Evolutionary conservation across 345 rosid species (phyloP), one percentile per base, ranked within the genome.

Genomic region (Excoecaria cochinchinensis): DNA sequence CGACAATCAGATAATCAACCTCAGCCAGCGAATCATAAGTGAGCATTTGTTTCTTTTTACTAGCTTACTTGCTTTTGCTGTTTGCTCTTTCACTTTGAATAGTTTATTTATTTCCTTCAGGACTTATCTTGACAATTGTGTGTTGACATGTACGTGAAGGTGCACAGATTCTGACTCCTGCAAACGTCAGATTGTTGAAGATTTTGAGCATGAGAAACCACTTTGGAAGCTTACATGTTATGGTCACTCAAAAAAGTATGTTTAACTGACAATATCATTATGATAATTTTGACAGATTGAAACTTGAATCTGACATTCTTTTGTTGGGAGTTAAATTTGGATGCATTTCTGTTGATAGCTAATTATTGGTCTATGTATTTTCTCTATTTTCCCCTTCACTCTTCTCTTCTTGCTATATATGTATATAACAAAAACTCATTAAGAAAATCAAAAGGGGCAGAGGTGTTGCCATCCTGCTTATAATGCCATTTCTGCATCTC

Each of bases 141-240:
- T 16, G 64, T 60, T 77, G 75, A n/a, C 36, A 40, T 67, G 60
- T 67, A 24, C 82, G 8, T 65, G 70, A 76, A 94, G 97, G 64
- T 95, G 99, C 89, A 89, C 89, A 8, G 95, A 92, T 86, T 97
- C 93, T 21, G 91, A 89, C 39, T 78, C 89, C 53, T 95, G 99
- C 82, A 90, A 82, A 77, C 86, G 81, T 46, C 1, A 84, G 73
- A 90, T 92, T 76, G 75, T 57, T 56, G 94, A 95, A 61, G 99
- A 95, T 85, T 88, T 85, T 80, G 85, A 91, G 84, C 77, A 81
- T 7, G 99, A 93, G 87, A 89, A 89, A 72, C 97, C 98, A 11
- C 78, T 89, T 82, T 95, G 99, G 98, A 91, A 85, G 86, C 90
- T 95, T 72, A 92, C 99, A 13, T 91, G 99, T 80, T 95, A 95